Evolutionary conservation across 768 basidiomycete species (phyloP).

Genomic region (Clitopilus hobsonii): DNA sequence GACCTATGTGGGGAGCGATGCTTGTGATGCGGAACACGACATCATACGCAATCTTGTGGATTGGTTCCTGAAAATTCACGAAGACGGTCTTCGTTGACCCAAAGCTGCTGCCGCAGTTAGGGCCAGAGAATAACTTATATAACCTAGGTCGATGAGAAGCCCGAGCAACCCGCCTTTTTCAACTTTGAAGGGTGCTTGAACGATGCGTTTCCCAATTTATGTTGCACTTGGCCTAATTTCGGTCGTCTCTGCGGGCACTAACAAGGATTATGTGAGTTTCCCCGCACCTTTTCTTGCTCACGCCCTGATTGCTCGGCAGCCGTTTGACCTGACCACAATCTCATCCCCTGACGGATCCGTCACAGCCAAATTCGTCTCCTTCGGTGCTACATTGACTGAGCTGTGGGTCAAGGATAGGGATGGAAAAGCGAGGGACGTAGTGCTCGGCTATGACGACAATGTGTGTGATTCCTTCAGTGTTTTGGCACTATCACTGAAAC

Average conservation of each 20-base stretch:
- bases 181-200: not conserved
- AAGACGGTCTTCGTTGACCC: not conserved
- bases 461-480: not conserved
- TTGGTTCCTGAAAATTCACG: not conserved
- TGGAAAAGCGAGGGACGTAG: not conserved
- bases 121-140: not conserved
- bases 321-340: not conserved
- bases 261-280: not conserved
- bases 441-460: not conserved
- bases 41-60: not conserved
- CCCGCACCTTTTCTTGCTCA: not conserved
- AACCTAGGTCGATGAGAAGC: not conserved
- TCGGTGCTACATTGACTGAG: constrained; percentile 1
- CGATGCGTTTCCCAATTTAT: not conserved
- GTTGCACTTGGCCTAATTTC: not conserved
- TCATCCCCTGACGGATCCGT: constrained; percentile 1
- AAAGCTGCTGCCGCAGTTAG: not conserved
- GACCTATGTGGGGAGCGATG: not conserved
- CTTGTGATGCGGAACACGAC: not conserved
- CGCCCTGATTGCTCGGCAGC: not conserved
- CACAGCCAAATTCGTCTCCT: constrained; percentile 1
- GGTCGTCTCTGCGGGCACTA: not conserved
- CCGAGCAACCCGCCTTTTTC: not conserved
- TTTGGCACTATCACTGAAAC: not conserved
- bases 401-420: constrained; percentile 1